These are phyloP conservation scores for Pilasporangium apinafurcum DNA, from an alignment of 352 stramenopile genomes.

Conservation along the genomic window DNA sequence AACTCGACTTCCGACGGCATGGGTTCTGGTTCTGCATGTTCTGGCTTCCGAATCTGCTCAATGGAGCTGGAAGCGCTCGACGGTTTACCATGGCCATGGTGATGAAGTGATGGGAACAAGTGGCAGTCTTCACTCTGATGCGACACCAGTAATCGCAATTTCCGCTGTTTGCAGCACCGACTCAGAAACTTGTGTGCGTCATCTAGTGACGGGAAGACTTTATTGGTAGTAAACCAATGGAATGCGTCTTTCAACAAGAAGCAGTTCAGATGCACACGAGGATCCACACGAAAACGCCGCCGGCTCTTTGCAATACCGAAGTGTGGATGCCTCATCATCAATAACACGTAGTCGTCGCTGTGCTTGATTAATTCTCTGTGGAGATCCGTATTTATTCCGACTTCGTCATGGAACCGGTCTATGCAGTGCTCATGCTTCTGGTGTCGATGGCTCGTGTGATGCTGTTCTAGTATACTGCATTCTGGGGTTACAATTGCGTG, in stretches of 20 bases:
- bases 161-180: slow-evolving; percentile 70
- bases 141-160: slow-evolving; percentile 57
- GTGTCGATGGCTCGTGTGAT: slow-evolving; percentile 2
- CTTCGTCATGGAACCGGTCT: slow-evolving; percentile 25
- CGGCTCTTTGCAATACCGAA: slow-evolving; percentile 36
- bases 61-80: slow-evolving; percentile 5
- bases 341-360: slow-evolving; percentile 72
- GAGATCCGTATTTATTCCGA: slow-evolving; percentile 42
- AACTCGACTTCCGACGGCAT: slow-evolving; percentile 10
- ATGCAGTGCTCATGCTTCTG: slow-evolving; percentile 12
- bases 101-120: slow-evolving; percentile 25
- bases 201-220: slow-evolving; percentile 31
- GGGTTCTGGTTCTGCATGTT: too few species aligned
- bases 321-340: slow-evolving; percentile 56
- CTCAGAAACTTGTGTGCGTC: slow-evolving; percentile 50
- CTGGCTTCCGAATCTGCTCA: slow-evolving; percentile 6
- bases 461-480: background rate
- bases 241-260: slow-evolving; percentile 73
- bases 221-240: slow-evolving; percentile 39
- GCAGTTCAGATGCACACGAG: slow-evolving; percentile 62
- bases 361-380: slow-evolving; percentile 33
- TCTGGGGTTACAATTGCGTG: too few species aligned
- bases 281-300: slow-evolving; percentile 64
- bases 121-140: slow-evolving; percentile 45
- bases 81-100: slow-evolving; percentile 1